These are phyloP conservation scores for Exobasidium rhododendri DNA, from an alignment of 1,284 basidiomycete genomes.

Conservation along the genomic window DNA sequence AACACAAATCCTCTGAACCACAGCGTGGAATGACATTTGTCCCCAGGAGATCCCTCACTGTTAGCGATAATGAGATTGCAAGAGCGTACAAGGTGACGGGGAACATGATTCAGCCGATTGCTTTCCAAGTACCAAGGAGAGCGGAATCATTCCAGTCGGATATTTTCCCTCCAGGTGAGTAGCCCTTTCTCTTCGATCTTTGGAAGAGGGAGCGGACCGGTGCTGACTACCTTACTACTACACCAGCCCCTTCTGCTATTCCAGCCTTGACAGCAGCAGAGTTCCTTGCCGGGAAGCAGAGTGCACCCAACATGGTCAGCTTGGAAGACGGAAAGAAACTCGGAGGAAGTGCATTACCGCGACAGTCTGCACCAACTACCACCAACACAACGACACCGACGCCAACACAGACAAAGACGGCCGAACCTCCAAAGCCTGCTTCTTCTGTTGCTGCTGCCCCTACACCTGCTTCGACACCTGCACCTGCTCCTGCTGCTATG, in stretches of 20 bases:
- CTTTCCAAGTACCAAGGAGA: conserved; percentile 88
- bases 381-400: background rate
- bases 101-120: conserved; percentile 76
- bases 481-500: conserved; percentile 18
- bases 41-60: conserved; percentile 80
- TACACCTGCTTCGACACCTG: conserved; percentile 13
- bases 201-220: too few relatives aligned
- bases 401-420: conserved; percentile 9
- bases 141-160: conserved; percentile 87
- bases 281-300: conserved; percentile 69
- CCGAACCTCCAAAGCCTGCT: conserved; percentile 14
- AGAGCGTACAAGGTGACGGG: conserved; percentile 86
- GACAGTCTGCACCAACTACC: background rate
- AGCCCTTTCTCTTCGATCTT: background rate
- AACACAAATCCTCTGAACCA: conserved; percentile 85
- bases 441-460: conserved; percentile 5
- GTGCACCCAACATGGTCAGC: conserved; percentile 64
- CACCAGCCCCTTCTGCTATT: conserved; percentile 74
- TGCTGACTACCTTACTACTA: background rate
- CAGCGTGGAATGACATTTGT: conserved; percentile 96
- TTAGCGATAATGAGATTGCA: conserved; percentile 90
- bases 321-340: conserved; percentile 55
- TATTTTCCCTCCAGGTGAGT: conserved; percentile 93
- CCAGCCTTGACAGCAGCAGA: conserved; percentile 76
- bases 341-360: background rate